Base-by-base conservation (phyloP, 352 stramenopile genomes). In the Elongisporangium prolatum region DNA sequence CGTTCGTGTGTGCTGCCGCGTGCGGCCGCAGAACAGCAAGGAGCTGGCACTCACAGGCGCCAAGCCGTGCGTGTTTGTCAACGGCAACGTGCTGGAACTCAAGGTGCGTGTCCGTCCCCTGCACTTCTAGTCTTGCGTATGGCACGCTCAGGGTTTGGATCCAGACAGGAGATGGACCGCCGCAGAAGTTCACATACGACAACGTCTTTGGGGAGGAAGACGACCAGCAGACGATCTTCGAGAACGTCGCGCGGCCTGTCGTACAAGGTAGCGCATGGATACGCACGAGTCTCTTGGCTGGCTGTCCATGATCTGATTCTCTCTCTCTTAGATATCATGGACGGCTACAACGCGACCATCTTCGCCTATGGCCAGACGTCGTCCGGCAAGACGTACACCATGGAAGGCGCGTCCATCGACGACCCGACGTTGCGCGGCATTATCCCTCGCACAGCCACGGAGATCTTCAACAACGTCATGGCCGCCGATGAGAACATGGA, bases 311-410 rank as follows among this genome's bases (percentile, higher is more conserved):
- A n/a, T 24, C 47, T 57, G 9, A 22, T 52, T 54, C 58, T 51
- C 34, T 69, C 37, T 64, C 54, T 50, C 10, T 18, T 57, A 91
- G 87, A 97, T 68, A 86, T 97, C 34, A 89, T 98, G 69, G 74
- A 88, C 48, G 92, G 93, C 6, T 98, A 97, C 71, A 97, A 98
- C 59, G 92, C 86, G 1, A 97, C 91, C 28, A 96, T 98, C 59
- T 97, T 98, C 55, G 91, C 92, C 4, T 98, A 98, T 62, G 89
- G 89, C 3, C 89, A 97, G 70, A 96, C 90, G 48, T 93, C 85
- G 16, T 91, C 78, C 7, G 90, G 86, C 9, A 95, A 96, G 64
- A 96, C 88, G 59, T 90, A 95, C 67, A 96, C 88, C 14, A 96
- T 96, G 87, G 80, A 96, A 57, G 76, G 79, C 51, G 70, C 78